A percentile compares a stretch with the other conserved stretches of the same genome.
phyloP scores from a whole-genome alignment of 768 basidiomycete species.

The Hypsizygus marmoreus region DNA sequence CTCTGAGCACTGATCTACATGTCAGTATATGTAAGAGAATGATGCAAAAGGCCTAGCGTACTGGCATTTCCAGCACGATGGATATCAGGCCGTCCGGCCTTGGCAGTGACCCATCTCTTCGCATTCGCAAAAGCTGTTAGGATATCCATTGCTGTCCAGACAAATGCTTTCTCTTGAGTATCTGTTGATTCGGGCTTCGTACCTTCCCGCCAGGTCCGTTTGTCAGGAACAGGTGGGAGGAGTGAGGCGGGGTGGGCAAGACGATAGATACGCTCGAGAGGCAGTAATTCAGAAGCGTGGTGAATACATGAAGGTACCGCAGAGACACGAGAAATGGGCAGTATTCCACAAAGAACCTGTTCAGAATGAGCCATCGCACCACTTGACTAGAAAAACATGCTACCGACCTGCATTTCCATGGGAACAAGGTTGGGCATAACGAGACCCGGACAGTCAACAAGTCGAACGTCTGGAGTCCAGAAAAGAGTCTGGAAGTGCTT shows the following conservation, averaged over 20 bases:
- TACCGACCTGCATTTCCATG: slow-evolving; percentile 76
- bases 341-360: slow-evolving; percentile 68
- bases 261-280: slow-evolving; percentile 71
- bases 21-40: neutral
- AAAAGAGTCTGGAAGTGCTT: slow-evolving; percentile 96
- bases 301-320: slow-evolving; percentile 85
- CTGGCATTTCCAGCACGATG: slow-evolving; percentile 89
- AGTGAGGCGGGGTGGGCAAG: slow-evolving; percentile 53
- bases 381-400: slow-evolving; percentile 7
- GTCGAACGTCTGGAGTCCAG: slow-evolving; percentile 81
- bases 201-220: slow-evolving; percentile 77
- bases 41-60: slow-evolving; percentile 38
- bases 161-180: slow-evolving; percentile 15
- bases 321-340: slow-evolving; percentile 82
- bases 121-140: slow-evolving; percentile 74
- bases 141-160: slow-evolving; percentile 88
- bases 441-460: slow-evolving; percentile 95
- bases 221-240: slow-evolving; percentile 49
- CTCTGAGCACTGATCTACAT: slow-evolving; percentile 62
- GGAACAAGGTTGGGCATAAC: slow-evolving; percentile 85
- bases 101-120: slow-evolving; percentile 88
- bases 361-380: slow-evolving; percentile 3
- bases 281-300: slow-evolving; percentile 65
- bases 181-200: slow-evolving; percentile 26
- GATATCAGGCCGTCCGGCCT: slow-evolving; percentile 86